Percentiles rank a stretch among this genome's conserved stretches.
These are phyloP conservation scores for Cokeromyces recurvatus DNA, from an alignment of 371 early-diverging fungal species.

Conservation along the genomic window DNA sequence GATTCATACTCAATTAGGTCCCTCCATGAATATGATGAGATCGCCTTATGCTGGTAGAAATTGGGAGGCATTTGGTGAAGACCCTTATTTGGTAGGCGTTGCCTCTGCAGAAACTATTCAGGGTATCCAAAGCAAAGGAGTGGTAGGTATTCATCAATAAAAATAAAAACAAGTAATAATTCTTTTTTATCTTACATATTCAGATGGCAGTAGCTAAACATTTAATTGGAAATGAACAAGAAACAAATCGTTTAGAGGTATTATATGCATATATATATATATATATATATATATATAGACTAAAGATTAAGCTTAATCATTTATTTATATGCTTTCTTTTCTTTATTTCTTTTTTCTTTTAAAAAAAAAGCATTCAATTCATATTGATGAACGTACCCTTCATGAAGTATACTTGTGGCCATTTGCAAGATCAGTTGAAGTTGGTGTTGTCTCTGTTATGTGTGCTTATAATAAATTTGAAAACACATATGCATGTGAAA, in stretches of 20 bases:
- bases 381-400: constrained; percentile 50
- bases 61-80: constrained; percentile 64
- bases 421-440: constrained; percentile 47
- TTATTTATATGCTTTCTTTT: no score
- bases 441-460: constrained; percentile 54
- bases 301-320: no score
- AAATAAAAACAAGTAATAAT: no score
- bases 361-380: constrained; percentile 21
- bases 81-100: constrained; percentile 53
- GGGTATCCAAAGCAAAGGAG: constrained; percentile 41
- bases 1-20: constrained; percentile 47
- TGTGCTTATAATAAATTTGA: constrained; percentile 55
- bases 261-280: neutral
- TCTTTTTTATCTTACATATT: neutral
- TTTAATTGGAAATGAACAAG: constrained; percentile 50
- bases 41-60: constrained; percentile 48
- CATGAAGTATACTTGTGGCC: constrained; percentile 58
- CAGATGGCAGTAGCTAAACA: constrained; percentile 56
- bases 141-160: constrained; percentile 18
- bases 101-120: constrained; percentile 31
- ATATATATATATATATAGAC: no score
- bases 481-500: constrained; percentile 47
- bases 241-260: constrained; percentile 27
- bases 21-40: constrained; percentile 47
- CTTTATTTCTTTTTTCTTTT: neutral